Conservation (phyloP, 2,329 filamentous ascomycete species). For the Alternaria burnsii region DNA sequence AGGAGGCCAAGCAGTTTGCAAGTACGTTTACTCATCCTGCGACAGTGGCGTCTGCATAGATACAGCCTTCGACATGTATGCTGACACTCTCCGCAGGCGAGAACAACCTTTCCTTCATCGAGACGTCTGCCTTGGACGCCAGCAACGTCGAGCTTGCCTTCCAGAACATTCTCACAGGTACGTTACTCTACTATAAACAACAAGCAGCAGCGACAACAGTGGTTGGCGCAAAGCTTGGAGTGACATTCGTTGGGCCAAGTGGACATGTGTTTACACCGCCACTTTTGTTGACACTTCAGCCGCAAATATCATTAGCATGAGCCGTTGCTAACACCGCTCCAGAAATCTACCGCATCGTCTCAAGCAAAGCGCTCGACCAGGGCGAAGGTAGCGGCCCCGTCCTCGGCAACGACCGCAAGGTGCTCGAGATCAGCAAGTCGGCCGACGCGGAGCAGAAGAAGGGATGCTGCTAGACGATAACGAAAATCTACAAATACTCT, state of each 20-base stretch:
- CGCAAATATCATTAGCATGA: background rate
- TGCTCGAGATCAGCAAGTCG: slow-evolving; percentile 85
- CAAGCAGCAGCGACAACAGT: background rate
- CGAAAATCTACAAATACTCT: slow-evolving; percentile 12
- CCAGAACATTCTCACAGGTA: slow-evolving; percentile 99
- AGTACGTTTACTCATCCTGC: slow-evolving; percentile 66
- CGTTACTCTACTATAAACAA: slow-evolving; percentile 33
- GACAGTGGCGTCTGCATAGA: background rate
- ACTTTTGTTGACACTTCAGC: slow-evolving; percentile 13
- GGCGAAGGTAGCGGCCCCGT: slow-evolving; percentile 83
- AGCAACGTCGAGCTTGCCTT: slow-evolving; percentile 99
- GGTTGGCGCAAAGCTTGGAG: background rate
- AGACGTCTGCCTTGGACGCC: slow-evolving; percentile 97
- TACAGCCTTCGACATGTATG: background rate
- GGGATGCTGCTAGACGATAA: slow-evolving; percentile 74
- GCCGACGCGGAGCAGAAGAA: slow-evolving; percentile 81
- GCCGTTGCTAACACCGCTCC: slow-evolving; percentile 22
- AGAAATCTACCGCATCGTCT: slow-evolving; percentile 99
- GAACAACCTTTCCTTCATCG: slow-evolving; percentile 98
- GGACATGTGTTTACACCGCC: slow-evolving; percentile 19
- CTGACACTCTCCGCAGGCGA: slow-evolving; percentile 69
- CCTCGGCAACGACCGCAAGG: slow-evolving; percentile 75
- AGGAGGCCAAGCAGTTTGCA: slow-evolving; percentile 97
- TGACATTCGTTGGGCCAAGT: background rate
- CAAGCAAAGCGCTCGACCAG: slow-evolving; percentile 93